Base-by-base conservation (phyloP, 345 rosid genomes). In the Rhodamnia rubescens region DNA sequence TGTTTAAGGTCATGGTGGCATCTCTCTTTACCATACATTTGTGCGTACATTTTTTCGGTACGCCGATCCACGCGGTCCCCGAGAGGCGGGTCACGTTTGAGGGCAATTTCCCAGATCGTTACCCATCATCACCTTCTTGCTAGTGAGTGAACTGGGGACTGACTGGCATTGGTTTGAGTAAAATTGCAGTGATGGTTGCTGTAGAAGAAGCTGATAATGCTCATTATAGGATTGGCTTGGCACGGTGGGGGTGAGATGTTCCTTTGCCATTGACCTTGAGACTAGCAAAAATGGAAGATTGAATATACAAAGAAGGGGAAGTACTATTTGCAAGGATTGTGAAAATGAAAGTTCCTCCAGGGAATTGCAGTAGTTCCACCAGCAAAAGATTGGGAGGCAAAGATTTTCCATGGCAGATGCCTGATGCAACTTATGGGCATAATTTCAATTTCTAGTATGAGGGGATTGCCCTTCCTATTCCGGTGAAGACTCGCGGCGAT, bases 1-100 rank as follows among this genome's bases (percentile, higher is more conserved):
- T 81, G 75, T 59, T 6, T 44, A 59, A 14, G 53, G 83, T 51
- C 88, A 74, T 40, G 82, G 86, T 92, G 92, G 93, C 92, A 50
- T 69, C 57, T 83, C 81, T 15, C 22, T 80, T 53, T 22, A 59
- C 94, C 94, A 90, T 87, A 88, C 89, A 88, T 86, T 87, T 88
- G 83, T 84, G 6, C 15, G 64, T 81, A 21, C 75, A 32, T 36
- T 82, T 84, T 55, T 24, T 50, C 12, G 51, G 83, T 87, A 27
- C 44, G 27, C 59, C 42, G 40, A 9, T 36, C 80, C 13, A 10
- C 26, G 47, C 7, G 13, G 47, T 69, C 80, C 47, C 80, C 36
- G 11, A 64, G 75, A 64, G 75, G 75, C 80, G 9, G 47, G 26
- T 36, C 80, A 9, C 59, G 9, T 24, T 22, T n/a, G 11, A 8